Evolutionary conservation across 768 basidiomycete genomes (phyloP).

Genomic region (Kwoniella dendrophila): DNA sequence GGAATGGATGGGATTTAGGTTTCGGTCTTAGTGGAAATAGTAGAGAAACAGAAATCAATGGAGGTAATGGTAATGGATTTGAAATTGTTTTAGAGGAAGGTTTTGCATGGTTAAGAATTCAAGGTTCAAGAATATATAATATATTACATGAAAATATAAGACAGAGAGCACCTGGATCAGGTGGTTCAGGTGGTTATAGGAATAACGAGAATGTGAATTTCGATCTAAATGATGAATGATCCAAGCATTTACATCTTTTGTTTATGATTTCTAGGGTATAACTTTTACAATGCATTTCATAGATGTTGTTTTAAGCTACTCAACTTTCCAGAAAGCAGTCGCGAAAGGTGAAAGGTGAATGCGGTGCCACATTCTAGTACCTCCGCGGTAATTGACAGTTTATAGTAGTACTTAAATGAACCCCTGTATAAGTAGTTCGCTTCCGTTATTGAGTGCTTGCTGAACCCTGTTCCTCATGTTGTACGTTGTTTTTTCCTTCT

Average conservation of each 20-base stretch:
- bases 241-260: neutral
- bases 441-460: neutral
- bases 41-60: conserved; percentile 23
- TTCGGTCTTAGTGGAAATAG: conserved; percentile 1
- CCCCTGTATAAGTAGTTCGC: neutral
- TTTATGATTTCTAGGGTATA: too few relatives aligned
- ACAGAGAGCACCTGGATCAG: neutral
- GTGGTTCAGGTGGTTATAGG: neutral
- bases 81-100: conserved; percentile 46
- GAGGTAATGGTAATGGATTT: conserved; percentile 29
- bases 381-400: too few relatives aligned
- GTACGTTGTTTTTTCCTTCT: neutral
- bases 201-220: conserved; percentile 1
- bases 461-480: neutral
- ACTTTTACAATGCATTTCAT: neutral
- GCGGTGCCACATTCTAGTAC: too few relatives aligned
- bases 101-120: conserved; percentile 32
- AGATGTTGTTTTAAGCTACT: too few relatives aligned
- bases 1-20: conserved; percentile 34
- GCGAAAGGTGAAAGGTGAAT: too few relatives aligned
- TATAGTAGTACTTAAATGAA: too few relatives aligned
- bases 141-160: conserved; percentile 2
- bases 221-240: neutral
- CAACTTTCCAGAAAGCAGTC: too few relatives aligned
- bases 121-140: conserved; percentile 12